Evolutionary conservation across 1,139 yeast species (phyloP).

Genomic region (Suhomyces taliae): DNA sequence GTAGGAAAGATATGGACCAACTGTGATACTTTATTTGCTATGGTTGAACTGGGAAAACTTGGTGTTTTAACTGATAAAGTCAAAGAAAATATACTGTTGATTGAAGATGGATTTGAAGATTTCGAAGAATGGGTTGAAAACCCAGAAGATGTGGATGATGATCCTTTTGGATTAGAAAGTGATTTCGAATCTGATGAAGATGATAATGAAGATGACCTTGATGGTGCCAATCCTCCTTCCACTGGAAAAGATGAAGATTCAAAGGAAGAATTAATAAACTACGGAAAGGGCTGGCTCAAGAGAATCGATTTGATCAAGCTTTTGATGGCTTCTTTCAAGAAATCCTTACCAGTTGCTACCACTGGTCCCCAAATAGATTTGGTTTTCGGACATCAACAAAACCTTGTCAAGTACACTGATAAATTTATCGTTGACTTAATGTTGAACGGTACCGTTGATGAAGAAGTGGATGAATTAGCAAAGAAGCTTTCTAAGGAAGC

Average conservation of each 20-base stretch:
- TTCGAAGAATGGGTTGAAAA: constrained; percentile 65
- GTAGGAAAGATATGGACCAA: constrained; percentile 67
- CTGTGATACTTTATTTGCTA: constrained; percentile 46
- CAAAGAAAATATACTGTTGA: constrained; percentile 44
- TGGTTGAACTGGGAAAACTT: constrained; percentile 49
- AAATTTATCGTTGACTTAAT: constrained; percentile 49
- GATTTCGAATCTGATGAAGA: constrained; percentile 14
- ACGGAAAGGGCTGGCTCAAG: constrained; percentile 48
- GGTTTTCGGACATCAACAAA: constrained; percentile 31
- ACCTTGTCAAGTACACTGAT: constrained; percentile 40
- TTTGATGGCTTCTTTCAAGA: constrained; percentile 53
- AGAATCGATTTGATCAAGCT: constrained; percentile 58
- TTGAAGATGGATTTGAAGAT: constrained; percentile 66
- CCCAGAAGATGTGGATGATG: constrained; percentile 50
- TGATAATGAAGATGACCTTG: constrained; percentile 23
- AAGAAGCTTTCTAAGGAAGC: constrained; percentile 29
- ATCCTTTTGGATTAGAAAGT: constrained; percentile 41
- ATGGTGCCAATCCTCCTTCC: constrained; percentile 17
- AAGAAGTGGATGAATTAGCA: constrained; percentile 27
- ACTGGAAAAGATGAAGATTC: constrained; percentile 23
- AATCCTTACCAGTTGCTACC: constrained; percentile 49
- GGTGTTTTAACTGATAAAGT: constrained; percentile 50
- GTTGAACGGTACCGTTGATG: constrained; percentile 41
- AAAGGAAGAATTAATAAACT: constrained; percentile 33
- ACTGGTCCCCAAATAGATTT: constrained; percentile 36